Base-by-base conservation (phyloP, 1,284 basidiomycete species). In the Moniliophthora roreri region DNA sequence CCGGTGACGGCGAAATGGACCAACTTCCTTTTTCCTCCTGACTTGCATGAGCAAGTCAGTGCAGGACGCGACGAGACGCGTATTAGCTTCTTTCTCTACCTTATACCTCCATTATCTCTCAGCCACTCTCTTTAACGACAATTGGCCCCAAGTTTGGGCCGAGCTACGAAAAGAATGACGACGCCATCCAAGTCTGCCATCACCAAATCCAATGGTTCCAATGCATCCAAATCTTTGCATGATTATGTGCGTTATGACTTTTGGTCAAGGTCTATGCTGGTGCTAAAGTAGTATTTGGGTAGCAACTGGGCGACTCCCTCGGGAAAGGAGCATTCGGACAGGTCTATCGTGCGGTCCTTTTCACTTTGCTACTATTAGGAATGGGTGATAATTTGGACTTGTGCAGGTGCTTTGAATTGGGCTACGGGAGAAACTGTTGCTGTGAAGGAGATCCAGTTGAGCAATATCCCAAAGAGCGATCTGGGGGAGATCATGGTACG, bases 401-500 rank as follows among this genome's bases (percentile, higher is more conserved):
- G 21, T 13, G 24, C 60, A 93, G 90, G 93, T 63, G 93, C 93
- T 32, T 79, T 99, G 67, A 98, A 98, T 68, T 98, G 93, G 87
- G 89, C 89, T 35, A 97, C 93, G 21, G 95, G 95, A 45, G 95
- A 97, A 75, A 95, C 94, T 1, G 94, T 97, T 32, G 94, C 94
- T 6, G 89, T 95, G 66, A 98, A 96, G 80, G 94, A 93, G 70
- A 95, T 95, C 65, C 89, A 93, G 64, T 76, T 99, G 56, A 88
- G 85, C 67, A 94, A 94, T 69, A 95, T 99, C 54, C 93, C 95
- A 1, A 91, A 93, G 67, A 84, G 87, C 46, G 93, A 97, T 67
- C 81, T 98, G 48, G 89, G 91, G 18, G 95, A 98, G 71, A 98
- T 99, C 66, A 98, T 98, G 96, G 93, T 92, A 64, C 62, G 84